phyloP scores from a whole-genome alignment of 768 basidiomycete species.

The Terana coerulea region DNA sequence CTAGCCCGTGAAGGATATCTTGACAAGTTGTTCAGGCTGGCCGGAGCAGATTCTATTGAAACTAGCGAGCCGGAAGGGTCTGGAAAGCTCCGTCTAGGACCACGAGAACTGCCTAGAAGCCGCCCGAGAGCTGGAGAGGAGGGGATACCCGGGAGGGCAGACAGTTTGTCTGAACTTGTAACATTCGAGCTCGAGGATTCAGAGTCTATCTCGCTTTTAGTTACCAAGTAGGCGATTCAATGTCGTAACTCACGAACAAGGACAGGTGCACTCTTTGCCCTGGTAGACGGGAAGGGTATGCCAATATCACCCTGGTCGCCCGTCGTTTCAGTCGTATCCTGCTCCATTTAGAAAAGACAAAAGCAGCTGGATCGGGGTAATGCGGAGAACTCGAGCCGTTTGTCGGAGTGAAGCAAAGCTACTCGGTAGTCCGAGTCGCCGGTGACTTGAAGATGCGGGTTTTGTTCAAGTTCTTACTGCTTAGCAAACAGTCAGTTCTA shows the following conservation, averaged over 20 bases:
- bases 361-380: too few species aligned
- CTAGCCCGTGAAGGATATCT: constrained; percentile 21
- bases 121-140: constrained; percentile 31
- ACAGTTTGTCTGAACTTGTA: constrained; percentile 44
- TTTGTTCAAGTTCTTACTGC: too few species aligned
- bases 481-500: too few species aligned
- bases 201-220: constrained; percentile 13
- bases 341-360: too few species aligned
- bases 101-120: constrained; percentile 31
- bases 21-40: constrained; percentile 18
- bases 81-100: constrained; percentile 29
- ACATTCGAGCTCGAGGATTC: constrained; percentile 28
- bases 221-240: too few species aligned
- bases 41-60: constrained; percentile 29
- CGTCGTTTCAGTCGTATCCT: too few species aligned
- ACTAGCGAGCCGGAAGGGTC: constrained; percentile 42
- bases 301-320: too few species aligned
- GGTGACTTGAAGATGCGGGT: too few species aligned
- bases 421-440: too few species aligned
- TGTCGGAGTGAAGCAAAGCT: too few species aligned
- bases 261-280: background rate
- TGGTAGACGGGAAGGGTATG: constrained; percentile 7
- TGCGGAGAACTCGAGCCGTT: too few species aligned
- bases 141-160: constrained; percentile 32
- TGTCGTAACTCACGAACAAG: constrained; percentile 2